Evolutionary conservation across 1,284 basidiomycete genomes (phyloP).

Genomic region (Puccinia horiana): DNA sequence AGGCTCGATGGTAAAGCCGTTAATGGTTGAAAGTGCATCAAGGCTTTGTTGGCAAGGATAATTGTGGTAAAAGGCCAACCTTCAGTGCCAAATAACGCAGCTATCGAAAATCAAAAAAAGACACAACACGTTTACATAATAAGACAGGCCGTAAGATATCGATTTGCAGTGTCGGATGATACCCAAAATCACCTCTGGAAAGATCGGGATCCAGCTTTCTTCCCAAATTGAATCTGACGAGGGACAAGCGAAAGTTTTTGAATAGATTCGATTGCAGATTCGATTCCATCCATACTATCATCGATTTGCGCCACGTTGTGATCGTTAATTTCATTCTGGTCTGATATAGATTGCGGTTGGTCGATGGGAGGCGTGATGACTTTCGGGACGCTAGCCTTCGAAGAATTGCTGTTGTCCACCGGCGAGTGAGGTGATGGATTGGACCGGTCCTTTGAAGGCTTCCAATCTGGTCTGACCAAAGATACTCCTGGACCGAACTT

Average conservation of each 20-base stretch:
- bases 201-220: neutral
- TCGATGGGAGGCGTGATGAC: neutral
- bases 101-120: no score
- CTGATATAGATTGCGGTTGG: neutral
- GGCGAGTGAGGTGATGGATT: neutral
- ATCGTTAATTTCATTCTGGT: neutral
- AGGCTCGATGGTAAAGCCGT: no score
- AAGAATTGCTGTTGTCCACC: neutral
- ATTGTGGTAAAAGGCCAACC: no score
- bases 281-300: neutral
- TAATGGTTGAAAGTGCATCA: no score
- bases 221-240: conserved; percentile 32
- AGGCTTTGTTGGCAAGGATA: no score
- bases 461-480: conserved; percentile 36
- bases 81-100: no score
- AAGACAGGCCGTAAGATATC: no score
- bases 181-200: conserved; percentile 8
- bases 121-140: no score
- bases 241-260: conserved; percentile 32
- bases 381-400: neutral
- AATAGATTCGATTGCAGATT: neutral
- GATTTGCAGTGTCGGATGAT: no score
- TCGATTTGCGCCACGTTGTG: neutral
- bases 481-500: conserved; percentile 30
- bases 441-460: neutral